phyloP scores from a whole-genome alignment of 192 early-diverging fungal species.

The Podila epicladia region DNA sequence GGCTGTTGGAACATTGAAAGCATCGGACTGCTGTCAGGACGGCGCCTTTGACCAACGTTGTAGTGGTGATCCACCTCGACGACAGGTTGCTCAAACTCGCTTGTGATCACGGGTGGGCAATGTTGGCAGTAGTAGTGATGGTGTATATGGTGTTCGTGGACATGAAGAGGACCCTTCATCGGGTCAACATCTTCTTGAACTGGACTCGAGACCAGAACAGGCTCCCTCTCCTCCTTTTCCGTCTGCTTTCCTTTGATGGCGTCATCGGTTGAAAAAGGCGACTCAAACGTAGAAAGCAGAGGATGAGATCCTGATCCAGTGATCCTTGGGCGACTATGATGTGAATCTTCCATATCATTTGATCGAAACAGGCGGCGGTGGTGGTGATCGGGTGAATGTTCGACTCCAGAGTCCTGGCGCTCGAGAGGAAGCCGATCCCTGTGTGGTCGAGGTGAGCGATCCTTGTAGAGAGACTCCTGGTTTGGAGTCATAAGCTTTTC shows the following conservation, averaged over 20 bases:
- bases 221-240: background rate
- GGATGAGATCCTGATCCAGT: constrained; percentile 26
- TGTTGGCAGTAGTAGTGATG: constrained; percentile 47
- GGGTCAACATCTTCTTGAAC: background rate
- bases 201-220: background rate
- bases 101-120: constrained; percentile 15
- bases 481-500: constrained; percentile 16
- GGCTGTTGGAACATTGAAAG: background rate
- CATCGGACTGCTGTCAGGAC: constrained; percentile 9
- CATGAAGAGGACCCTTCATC: constrained; percentile 2
- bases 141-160: constrained; percentile 44
- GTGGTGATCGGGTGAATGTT: background rate
- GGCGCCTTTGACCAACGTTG: constrained; percentile 5
- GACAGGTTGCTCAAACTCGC: background rate
- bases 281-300: constrained; percentile 12
- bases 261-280: background rate
- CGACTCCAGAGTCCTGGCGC: background rate
- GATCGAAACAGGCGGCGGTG: constrained; percentile 1
- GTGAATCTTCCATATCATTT: background rate
- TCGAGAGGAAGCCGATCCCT: background rate
- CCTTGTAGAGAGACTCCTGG: background rate
- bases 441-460: background rate
- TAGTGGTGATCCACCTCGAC: background rate
- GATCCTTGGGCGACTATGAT: background rate
- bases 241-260: constrained; percentile 13